Base-by-base conservation (phyloP, 208 protist genomes). In the Leishmania gerbilli region DNA sequence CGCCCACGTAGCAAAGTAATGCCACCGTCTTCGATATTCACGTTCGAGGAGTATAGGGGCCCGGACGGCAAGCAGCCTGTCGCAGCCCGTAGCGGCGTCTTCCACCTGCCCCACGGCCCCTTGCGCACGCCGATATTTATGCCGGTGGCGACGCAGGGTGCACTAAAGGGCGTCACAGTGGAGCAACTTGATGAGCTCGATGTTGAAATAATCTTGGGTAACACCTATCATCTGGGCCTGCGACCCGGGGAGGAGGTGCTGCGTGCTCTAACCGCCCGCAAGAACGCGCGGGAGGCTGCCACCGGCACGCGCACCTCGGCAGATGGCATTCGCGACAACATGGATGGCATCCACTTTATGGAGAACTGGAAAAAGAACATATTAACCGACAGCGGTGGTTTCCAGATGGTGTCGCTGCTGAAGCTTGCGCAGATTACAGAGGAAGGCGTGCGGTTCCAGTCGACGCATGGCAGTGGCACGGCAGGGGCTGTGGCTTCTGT, bases 361-460 rank as follows among this genome's bases (percentile, higher is more conserved):
- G 98, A 99, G 90, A 95, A 96, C 65, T 99, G 99, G 98, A 87
- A 90, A 74, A 81, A 95, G 11, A 98, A 97, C 79, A 95, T 99
- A 49, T 86, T 99, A 8, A 99, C 99, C 1, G 99, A 99, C 90
- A 98, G 91, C 79, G 99, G 99, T 56, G 99, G 99, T 24, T 99
- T 99, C 85, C 98, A 99, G 85, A 99, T 99, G 99, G 99, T 99
- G 37, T 99, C 98, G 62, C 86, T 99, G 13, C 90, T 99, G 15
- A 93, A 99, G 74, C 93, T 99, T 17, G 95, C 98, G 0, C 85
- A 97, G 47, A 98, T 99, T 75, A 99, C 97, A n/a, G 99, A 99
- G 85, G 97, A 99, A 84, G 99, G 99, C n/a, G 99, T 99, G 1
- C 94, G 87, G 31, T 99, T 99, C 85, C 90, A 96, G 76, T 99